A percentile compares a stretch with the other conserved stretches of the same genome.
These are phyloP conservation scores for Ambrosia artemisiifolia DNA, from an alignment of 129 eudicot genomes.

Conservation along the genomic window DNA sequence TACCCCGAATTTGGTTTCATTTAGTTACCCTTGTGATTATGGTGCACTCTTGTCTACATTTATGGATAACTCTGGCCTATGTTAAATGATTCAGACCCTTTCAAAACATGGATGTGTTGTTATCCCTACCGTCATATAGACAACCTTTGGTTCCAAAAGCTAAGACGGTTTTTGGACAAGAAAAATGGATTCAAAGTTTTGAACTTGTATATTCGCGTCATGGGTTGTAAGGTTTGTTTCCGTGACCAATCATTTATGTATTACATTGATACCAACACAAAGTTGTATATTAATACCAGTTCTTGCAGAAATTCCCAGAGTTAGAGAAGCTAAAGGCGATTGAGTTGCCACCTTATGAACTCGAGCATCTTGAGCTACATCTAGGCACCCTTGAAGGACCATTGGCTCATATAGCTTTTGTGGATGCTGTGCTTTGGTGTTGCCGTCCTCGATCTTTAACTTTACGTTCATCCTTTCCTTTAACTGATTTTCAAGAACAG, in stretches of 20 bases:
- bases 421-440: too few species aligned
- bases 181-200: neutral
- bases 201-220: neutral
- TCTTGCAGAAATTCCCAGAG: too few species aligned
- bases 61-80: neutral
- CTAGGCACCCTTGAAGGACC: too few species aligned
- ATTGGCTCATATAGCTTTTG: too few species aligned
- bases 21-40: neutral
- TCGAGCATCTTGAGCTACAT: too few species aligned
- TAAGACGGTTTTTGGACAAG: neutral
- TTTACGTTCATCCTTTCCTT: too few species aligned
- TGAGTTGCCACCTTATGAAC: too few species aligned
- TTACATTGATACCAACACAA: neutral
- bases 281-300: too few species aligned
- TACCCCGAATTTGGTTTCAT: conserved; percentile 1
- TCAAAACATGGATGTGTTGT: conserved; percentile 6
- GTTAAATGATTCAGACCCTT: too few species aligned
- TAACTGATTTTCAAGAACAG: too few species aligned
- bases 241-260: neutral
- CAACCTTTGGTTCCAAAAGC: conserved; percentile 2
- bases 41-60: neutral
- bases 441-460: too few species aligned
- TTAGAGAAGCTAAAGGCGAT: too few species aligned
- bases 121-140: neutral
- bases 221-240: neutral